phyloP scores from a whole-genome alignment of 805 yeast species.

The Wickerhamomyces ciferrii region DNA sequence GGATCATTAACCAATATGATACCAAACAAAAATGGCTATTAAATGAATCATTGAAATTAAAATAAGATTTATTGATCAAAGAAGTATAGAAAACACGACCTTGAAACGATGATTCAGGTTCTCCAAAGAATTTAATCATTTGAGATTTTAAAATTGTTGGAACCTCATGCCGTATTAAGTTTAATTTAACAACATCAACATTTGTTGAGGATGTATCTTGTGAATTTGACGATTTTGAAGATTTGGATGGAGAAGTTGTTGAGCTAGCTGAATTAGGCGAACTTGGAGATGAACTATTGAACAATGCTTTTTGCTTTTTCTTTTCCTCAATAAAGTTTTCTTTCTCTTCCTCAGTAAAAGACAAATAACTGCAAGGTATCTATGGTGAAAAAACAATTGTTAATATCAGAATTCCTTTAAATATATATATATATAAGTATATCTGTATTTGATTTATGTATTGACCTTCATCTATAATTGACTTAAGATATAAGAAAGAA shows the following conservation, averaged over 20 bases:
- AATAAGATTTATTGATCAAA: slow-evolving; percentile 8
- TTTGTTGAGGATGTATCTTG: neutral
- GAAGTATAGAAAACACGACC: slow-evolving; percentile 8
- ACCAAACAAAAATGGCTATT: slow-evolving; percentile 5
- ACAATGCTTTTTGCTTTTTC: slow-evolving; percentile 1
- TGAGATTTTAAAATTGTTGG: slow-evolving; percentile 9
- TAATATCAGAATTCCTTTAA: no score
- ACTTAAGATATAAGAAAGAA: no score
- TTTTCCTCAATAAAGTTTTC: slow-evolving; percentile 10
- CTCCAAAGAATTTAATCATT: slow-evolving; percentile 6
- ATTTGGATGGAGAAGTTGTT: neutral
- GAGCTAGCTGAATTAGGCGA: slow-evolving; percentile 5
- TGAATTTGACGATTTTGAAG: neutral
- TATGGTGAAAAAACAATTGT: neutral
- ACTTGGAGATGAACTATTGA: neutral
- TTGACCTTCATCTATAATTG: no score
- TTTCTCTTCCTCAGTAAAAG: slow-evolving; percentile 16
- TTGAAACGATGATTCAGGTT: slow-evolving; percentile 2
- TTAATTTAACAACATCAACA: neutral
- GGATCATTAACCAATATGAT: slow-evolving; percentile 12
- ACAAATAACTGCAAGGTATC: slow-evolving; percentile 20
- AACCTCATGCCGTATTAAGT: slow-evolving; percentile 9
- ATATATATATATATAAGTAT: no score
- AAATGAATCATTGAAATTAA: slow-evolving; percentile 4
- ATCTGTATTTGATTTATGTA: no score